Evolutionary conservation across 257 asterid genomes (phyloP).

Genomic region (Mitragyna speciosa): DNA sequence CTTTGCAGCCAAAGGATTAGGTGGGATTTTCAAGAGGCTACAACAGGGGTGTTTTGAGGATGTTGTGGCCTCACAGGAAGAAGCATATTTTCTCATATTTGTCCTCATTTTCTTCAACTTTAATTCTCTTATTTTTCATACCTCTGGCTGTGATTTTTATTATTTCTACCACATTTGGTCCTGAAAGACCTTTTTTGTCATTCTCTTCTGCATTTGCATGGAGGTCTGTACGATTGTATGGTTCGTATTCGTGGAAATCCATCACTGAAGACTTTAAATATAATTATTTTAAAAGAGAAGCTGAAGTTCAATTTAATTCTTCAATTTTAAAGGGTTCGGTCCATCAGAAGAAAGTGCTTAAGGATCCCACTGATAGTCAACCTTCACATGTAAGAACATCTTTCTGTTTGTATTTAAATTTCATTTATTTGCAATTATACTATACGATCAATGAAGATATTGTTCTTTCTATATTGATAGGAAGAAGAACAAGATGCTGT

Average conservation of each 20-base stretch:
- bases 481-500: constrained; percentile 1
- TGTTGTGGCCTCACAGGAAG: constrained; percentile 33
- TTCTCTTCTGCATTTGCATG: constrained; percentile 25
- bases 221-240: constrained; percentile 25
- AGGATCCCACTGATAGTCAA: constrained; percentile 8
- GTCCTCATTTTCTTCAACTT: constrained; percentile 18
- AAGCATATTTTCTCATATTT: constrained; percentile 20
- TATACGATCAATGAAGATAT: too few species aligned
- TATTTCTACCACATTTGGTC: constrained; percentile 15
- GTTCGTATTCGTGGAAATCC: constrained; percentile 20
- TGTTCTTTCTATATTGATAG: not conserved
- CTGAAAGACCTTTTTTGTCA: constrained; percentile 19
- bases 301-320: constrained; percentile 7
- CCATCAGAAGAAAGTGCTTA: constrained; percentile 14
- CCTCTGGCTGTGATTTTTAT: constrained; percentile 34
- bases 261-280: constrained; percentile 14
- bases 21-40: not conserved
- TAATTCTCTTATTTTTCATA: constrained; percentile 20
- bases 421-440: not conserved
- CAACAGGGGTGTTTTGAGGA: constrained; percentile 5
- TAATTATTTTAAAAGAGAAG: constrained; percentile 6
- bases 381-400: constrained; percentile 10
- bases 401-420: not conserved
- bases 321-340: constrained; percentile 15
- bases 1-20: not conserved